These are phyloP conservation scores for Arthrobotrys megalospora DNA, from an alignment of 2,329 filamentous ascomycete species.

Conservation along the genomic window DNA sequence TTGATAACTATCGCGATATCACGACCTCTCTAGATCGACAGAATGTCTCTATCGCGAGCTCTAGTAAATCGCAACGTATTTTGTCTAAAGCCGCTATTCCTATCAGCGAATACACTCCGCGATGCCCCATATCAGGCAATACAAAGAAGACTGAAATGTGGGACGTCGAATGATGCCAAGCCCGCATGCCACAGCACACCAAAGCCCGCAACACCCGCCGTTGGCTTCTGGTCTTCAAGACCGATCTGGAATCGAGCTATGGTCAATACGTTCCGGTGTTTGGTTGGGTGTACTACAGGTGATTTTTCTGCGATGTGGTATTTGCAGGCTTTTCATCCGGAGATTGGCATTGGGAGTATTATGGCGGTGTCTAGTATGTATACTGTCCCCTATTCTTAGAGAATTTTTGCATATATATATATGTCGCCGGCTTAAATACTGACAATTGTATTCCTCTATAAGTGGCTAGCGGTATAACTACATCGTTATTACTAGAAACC, in stretches of 20 bases:
- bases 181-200: neutral
- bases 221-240: slow-evolving; percentile 14
- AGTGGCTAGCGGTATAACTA: slow-evolving; percentile 72
- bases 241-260: slow-evolving; percentile 70
- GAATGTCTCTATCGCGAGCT: neutral
- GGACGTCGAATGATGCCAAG: neutral
- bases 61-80: neutral
- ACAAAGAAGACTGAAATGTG: slow-evolving; percentile 1
- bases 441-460: neutral
- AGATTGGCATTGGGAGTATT: slow-evolving; percentile 70
- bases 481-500: slow-evolving; percentile 73
- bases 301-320: slow-evolving; percentile 74
- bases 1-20: too few relatives aligned
- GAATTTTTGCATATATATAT: neutral
- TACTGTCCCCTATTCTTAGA: neutral
- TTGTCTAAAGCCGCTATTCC: neutral
- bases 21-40: neutral
- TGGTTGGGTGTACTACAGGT: slow-evolving; percentile 73
- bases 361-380: slow-evolving; percentile 72
- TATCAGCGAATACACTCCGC: neutral
- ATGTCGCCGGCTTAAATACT: too few relatives aligned
- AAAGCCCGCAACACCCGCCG: neutral
- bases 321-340: slow-evolving; percentile 70
- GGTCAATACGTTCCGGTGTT: slow-evolving; percentile 73
- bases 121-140: neutral